These are phyloP conservation scores for Circinella umbellata DNA, from an alignment of 371 early-diverging fungal species.

Conservation along the genomic window DNA sequence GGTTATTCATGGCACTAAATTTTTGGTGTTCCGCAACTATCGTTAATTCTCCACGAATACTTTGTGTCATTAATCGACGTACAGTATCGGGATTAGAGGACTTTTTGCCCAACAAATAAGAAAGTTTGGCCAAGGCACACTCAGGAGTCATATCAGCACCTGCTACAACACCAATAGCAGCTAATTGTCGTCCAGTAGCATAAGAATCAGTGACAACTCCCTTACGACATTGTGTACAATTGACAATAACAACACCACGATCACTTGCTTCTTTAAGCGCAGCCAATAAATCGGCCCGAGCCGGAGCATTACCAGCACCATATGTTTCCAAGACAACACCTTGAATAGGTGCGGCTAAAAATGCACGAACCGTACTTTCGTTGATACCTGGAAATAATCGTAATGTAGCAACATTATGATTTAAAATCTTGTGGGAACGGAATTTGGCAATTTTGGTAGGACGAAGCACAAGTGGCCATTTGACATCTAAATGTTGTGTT, in stretches of 20 bases:
- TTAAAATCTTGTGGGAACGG: constrained; percentile 80
- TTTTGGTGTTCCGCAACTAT: constrained; percentile 64
- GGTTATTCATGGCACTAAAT: constrained; percentile 59
- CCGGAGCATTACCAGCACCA: constrained; percentile 97
- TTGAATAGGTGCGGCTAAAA: constrained; percentile 84
- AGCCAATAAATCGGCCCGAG: constrained; percentile 79
- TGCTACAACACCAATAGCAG: constrained; percentile 86
- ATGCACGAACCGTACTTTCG: constrained; percentile 82
- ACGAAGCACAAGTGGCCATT: constrained; percentile 88
- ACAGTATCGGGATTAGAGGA: constrained; percentile 68
- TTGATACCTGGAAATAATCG: constrained; percentile 96
- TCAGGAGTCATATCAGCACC: constrained; percentile 99
- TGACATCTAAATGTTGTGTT: constrained; percentile 69
- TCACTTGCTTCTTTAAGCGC: constrained; percentile 89
- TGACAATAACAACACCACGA: constrained; percentile 95
- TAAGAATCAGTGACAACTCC: constrained; percentile 93
- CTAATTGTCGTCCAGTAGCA: constrained; percentile 88
- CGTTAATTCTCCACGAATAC: constrained; percentile 94
- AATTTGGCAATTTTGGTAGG: constrained; percentile 88
- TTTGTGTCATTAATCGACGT: constrained; percentile 80
- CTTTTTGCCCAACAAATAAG: constrained; percentile 81
- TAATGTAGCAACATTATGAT: constrained; percentile 88
- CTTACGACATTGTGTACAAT: constrained; percentile 90
- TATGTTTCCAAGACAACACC: constrained; percentile 97
- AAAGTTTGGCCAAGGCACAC: constrained; percentile 94